These are phyloP conservation scores for Colletotrichum cuscutae DNA, from an alignment of 2,329 filamentous ascomycete genomes.

Conservation along the genomic window DNA sequence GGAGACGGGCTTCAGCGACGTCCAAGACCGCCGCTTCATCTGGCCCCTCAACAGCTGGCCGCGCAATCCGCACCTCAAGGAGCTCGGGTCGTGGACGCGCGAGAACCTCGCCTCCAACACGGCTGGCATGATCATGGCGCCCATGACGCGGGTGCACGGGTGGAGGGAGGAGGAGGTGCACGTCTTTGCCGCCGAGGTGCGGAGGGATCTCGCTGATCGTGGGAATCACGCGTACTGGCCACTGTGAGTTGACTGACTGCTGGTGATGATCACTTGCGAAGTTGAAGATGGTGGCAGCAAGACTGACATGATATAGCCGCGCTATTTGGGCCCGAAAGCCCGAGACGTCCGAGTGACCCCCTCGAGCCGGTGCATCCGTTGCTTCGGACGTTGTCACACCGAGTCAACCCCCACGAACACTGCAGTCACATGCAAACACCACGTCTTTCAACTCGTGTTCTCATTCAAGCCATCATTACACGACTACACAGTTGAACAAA, in stretches of 20 bases:
- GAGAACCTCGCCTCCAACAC: conserved; percentile 45
- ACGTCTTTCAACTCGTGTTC: neutral
- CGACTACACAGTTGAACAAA: neutral
- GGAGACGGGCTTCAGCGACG: conserved; percentile 42
- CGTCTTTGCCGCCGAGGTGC: conserved; percentile 38
- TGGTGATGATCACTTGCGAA: neutral
- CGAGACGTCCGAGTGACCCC: neutral
- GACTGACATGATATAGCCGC: neutral
- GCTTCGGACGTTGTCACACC: neutral
- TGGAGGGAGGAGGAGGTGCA: conserved; percentile 46
- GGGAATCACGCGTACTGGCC: conserved; percentile 26
- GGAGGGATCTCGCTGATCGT: conserved; percentile 36
- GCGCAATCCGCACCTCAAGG: conserved; percentile 41
- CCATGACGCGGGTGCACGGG: conserved; percentile 48
- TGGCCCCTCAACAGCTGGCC: conserved; percentile 48
- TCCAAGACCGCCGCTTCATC: conserved; percentile 41
- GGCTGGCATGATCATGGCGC: conserved; percentile 47
- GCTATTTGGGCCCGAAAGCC: neutral
- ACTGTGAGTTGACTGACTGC: neutral
- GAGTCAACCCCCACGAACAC: neutral
- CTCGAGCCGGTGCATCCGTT: neutral
- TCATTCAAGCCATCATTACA: conserved; percentile 5
- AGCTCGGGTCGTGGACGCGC: conserved; percentile 42
- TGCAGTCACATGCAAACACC: neutral
- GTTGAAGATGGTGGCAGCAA: neutral